phyloP scores from a whole-genome alignment of 2,329 filamentous ascomycete species.

The Tolypocladium inflatum region DNA sequence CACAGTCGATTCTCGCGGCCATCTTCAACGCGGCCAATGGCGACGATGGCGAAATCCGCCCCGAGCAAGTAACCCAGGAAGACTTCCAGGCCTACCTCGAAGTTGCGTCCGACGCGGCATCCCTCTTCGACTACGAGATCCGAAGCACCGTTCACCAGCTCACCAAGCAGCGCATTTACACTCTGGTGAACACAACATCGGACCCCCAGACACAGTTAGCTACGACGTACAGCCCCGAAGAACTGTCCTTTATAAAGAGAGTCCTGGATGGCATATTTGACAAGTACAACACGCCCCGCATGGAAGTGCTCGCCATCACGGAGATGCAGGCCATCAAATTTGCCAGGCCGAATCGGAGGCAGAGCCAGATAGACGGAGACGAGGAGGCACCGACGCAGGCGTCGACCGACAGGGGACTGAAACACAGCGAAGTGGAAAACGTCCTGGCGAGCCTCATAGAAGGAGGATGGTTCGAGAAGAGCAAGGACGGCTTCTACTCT shows the following conservation, averaged over 20 bases:
- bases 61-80: constrained; percentile 57
- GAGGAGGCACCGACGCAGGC: constrained; percentile 23
- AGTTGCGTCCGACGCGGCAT: constrained; percentile 61
- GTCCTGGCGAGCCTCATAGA: constrained; percentile 61
- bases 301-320: constrained; percentile 76
- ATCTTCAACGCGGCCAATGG: constrained; percentile 53
- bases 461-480: constrained; percentile 80
- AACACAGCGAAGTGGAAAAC: constrained; percentile 66
- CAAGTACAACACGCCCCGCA: constrained; percentile 67
- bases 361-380: constrained; percentile 17
- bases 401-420: constrained; percentile 48
- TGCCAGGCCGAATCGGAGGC: constrained; percentile 36
- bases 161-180: constrained; percentile 60
- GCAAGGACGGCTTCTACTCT: constrained; percentile 60
- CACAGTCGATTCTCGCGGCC: constrained; percentile 62
- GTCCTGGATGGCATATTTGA: constrained; percentile 90
- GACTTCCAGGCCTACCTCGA: constrained; percentile 61
- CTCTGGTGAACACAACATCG: constrained; percentile 78
- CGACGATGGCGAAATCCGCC: constrained; percentile 29
- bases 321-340: constrained; percentile 71
- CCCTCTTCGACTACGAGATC: constrained; percentile 81
- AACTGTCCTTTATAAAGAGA: constrained; percentile 83
- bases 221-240: constrained; percentile 69
- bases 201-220: constrained; percentile 82
- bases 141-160: constrained; percentile 62